Base-by-base conservation (phyloP, 2,329 filamentous ascomycete species). In the Ceratocystis destructans region DNA sequence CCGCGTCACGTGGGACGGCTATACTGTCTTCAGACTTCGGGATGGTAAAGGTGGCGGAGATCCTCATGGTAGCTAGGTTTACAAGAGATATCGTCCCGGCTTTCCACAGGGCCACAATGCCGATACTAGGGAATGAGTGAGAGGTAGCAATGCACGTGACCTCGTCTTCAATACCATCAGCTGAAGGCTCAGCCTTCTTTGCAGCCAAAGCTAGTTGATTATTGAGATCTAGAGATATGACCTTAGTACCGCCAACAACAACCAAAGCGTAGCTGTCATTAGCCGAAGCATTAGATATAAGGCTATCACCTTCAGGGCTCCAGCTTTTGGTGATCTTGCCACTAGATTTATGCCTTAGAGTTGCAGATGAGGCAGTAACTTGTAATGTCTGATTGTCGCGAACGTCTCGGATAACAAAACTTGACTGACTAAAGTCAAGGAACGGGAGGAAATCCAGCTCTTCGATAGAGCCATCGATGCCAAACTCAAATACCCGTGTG, bases 101-200 rank as follows among this genome's bases (percentile, higher is more conserved):
- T 69, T 88, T 85, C 85, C 93, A 97, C 75, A 95, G 94, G 1
- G 91, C 92, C 17, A 94, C 81, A 33, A 96, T 86, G 66, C 88
- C 93, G 41, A 90, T 77, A 62, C 83, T 79, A 3, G 80, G 77
- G 15, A 87, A 77, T 45, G 83, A 79, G 2, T 82, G 78, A 0
- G 91, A 85, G 1, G 94, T 81, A 61, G 93, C 86, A 8, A 97
- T 80, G 71, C 92, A 96, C 1, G 94, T 89, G 44, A 97, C 83
- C 73, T 97, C 90, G 69, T 90, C 88, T 15, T 57, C 55, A n/a
- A 28, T 61, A 22, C 68, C 65, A 2, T 67, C 68, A 22, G 77
- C 1, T 80, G 79, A 63, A 90, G 83, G 4, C 83, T 78, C 72
- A 1, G 48, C 20, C 25, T 48, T 17, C 33, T 87, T 87, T 68